A percentile compares a stretch with the other conserved stretches of the same genome.
Conservation (phyloP, 352 stramenopile species). For the Phytophthora crassamura region DNA sequence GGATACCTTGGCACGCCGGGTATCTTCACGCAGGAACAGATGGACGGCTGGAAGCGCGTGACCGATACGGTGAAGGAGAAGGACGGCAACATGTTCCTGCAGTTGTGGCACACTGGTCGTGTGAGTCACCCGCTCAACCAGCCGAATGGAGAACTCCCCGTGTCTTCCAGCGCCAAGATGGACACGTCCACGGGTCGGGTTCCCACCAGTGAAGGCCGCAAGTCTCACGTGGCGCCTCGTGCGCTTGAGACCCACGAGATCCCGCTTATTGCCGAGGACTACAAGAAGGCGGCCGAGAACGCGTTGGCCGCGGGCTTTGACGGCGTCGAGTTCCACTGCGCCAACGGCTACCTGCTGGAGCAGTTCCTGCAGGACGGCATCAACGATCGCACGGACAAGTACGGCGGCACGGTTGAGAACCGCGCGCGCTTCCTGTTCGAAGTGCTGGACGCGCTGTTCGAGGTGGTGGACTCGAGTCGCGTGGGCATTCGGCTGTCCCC, state of each 20-base stretch:
- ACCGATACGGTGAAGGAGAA: conserved; percentile 69
- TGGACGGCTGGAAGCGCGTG: conserved; percentile 57
- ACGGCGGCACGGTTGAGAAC: conserved; percentile 66
- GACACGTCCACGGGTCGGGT: conserved; percentile 26
- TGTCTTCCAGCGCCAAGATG: conserved; percentile 57
- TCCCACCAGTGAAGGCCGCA: conserved; percentile 44
- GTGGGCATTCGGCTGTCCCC: conserved; percentile 46
- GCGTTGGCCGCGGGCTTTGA: conserved; percentile 71
- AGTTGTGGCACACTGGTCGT: conserved; percentile 42
- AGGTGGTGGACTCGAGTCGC: conserved; percentile 43
- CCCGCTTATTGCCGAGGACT: conserved; percentile 68
- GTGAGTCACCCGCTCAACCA: conserved; percentile 45
- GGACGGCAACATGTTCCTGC: conserved; percentile 40
- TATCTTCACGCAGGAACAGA: conserved; percentile 56
- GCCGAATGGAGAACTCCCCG: conserved; percentile 47
- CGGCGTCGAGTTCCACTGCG: conserved; percentile 81
- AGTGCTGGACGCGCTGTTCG: conserved; percentile 57
- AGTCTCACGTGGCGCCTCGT: conserved; percentile 52
- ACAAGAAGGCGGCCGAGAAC: conserved; percentile 59
- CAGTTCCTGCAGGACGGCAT: conserved; percentile 80
- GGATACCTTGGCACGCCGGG: conserved; percentile 47
- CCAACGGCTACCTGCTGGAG: conserved; percentile 92
- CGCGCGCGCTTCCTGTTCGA: conserved; percentile 49
- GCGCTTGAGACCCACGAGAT: conserved; percentile 81
- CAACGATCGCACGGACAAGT: conserved; percentile 86